These are phyloP conservation scores for Trichoderma afroharzianum DNA, from an alignment of 2,329 filamentous ascomycete genomes.

Conservation along the genomic window DNA sequence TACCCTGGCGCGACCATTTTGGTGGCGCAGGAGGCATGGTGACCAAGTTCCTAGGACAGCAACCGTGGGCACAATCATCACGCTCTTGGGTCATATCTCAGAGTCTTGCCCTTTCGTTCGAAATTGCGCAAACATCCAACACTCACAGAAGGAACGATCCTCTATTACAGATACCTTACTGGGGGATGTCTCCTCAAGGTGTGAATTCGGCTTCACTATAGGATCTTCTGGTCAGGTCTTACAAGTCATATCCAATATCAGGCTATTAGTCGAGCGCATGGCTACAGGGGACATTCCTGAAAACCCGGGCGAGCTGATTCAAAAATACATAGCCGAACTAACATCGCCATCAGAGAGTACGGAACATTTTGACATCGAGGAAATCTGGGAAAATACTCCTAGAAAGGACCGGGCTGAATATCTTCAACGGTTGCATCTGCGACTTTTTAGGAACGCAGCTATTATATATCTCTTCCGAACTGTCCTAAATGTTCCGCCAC, in stretches of 20 bases:
- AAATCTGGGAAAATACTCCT: too few species aligned
- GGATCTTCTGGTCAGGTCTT: background rate
- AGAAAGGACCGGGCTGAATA: too few species aligned
- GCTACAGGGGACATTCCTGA: too few species aligned
- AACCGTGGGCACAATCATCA: background rate
- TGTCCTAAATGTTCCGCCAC: background rate
- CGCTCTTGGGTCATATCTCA: constrained; percentile 2
- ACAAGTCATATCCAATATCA: background rate
- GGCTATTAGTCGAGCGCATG: background rate
- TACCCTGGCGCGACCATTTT: too few species aligned
- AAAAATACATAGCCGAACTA: too few species aligned
- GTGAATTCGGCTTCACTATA: background rate
- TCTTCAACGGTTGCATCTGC: too few species aligned
- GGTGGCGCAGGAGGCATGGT: too few species aligned
- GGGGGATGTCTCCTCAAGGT: background rate
- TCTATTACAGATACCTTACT: background rate
- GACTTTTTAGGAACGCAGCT: too few species aligned
- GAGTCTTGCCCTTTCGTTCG: background rate
- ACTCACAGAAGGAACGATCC: background rate
- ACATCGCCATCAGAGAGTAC: too few species aligned
- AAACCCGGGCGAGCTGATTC: too few species aligned
- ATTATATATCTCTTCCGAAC: background rate
- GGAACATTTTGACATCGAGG: too few species aligned
- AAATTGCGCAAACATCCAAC: background rate
- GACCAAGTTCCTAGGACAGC: background rate